Base-by-base conservation (phyloP, 495 filamentous ascomycete species). In the Tetracladium setigerum region DNA sequence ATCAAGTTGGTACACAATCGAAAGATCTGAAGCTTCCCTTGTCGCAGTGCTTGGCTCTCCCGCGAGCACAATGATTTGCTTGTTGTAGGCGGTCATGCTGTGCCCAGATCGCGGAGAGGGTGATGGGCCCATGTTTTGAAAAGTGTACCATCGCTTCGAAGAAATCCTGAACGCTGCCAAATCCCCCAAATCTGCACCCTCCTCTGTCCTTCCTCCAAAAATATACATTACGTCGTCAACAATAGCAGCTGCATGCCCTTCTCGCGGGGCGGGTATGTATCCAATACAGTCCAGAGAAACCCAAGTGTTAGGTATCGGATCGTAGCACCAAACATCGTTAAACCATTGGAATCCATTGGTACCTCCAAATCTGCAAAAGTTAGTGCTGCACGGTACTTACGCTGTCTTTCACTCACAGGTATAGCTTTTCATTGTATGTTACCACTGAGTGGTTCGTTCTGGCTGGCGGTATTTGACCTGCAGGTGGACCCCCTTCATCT, bases 211-310 rank as follows among this genome's bases (percentile, higher is more conserved):
- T n/a, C 94, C 94, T 51, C 94, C 94, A 61, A 99, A 99, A 46
- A 97, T 85, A 65, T 99, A 99, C 94, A 99, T 99, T 43, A 95
- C 90, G 57, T 97, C 94, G 57, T 86, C 84, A 38, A 97, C 91
- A 9, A 99, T 67, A 5, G 94, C 83, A 16, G 91, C 85, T 13
- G 94, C 89, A 62, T 99, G 94, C 4, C 94, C 94, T 74, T 99
- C 94, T 38, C 94, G 79, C 10, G 89, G 81, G 0, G 83, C 83
- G 2, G 94, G 94, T 39, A 99, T 96, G 59, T 95, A 97, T 7
- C 94, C 94, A 39, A 95, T 95, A 62, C 92, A 99, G 54, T 97
- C 91, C 34, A 94, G 73, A 55, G 89, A 81, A 2, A 79, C 69
- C 94, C 94, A 99, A 41, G 68, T 62, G 56, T 95, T 92, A 22